Evolutionary conservation across 257 asterid species (phyloP).

Genomic region (Henckelia pumila): DNA sequence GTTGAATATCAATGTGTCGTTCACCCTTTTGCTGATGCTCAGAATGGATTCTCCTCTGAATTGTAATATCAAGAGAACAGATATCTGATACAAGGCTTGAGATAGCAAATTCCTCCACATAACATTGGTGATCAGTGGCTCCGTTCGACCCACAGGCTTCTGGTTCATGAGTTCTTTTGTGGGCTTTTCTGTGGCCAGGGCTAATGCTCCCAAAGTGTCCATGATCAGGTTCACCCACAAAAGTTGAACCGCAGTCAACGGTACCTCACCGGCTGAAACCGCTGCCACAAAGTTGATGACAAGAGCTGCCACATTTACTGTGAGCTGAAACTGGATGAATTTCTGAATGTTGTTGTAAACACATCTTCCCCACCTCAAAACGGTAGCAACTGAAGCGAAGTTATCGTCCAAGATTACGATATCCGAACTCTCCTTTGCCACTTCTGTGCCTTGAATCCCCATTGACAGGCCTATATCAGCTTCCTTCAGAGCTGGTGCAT

Average conservation of each 20-base stretch:
- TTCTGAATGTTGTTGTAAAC: constrained; percentile 30
- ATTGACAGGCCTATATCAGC: constrained; percentile 24
- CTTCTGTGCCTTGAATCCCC: constrained; percentile 35
- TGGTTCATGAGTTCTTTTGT: constrained; percentile 31
- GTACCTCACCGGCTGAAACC: constrained; percentile 29
- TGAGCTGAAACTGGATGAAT: constrained; percentile 31
- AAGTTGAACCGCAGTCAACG: constrained; percentile 31
- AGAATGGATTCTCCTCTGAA: constrained; percentile 34
- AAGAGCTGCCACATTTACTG: constrained; percentile 29
- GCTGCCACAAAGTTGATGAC: constrained; percentile 32
- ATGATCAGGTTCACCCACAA: constrained; percentile 53
- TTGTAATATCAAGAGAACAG: constrained; percentile 27
- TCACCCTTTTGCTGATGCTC: constrained; percentile 23
- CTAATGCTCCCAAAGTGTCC: constrained; percentile 56
- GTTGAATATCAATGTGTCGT: constrained; percentile 51
- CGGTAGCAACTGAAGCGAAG: constrained; percentile 25
- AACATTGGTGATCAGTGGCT: constrained; percentile 35
- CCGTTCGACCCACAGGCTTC: constrained; percentile 36
- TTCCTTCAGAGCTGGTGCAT: constrained; percentile 28
- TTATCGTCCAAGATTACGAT: constrained; percentile 31
- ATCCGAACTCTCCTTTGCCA: constrained; percentile 34
- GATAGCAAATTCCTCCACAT: constrained; percentile 49
- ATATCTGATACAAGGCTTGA: constrained; percentile 38
- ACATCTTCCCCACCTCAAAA: constrained; percentile 29
- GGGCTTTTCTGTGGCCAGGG: constrained; percentile 44